A percentile compares a stretch with the other conserved stretches of the same genome.
These are phyloP conservation scores for Aspergillus sp. DNA, from an alignment of 2,329 filamentous ascomycete genomes.

Conservation along the genomic window DNA sequence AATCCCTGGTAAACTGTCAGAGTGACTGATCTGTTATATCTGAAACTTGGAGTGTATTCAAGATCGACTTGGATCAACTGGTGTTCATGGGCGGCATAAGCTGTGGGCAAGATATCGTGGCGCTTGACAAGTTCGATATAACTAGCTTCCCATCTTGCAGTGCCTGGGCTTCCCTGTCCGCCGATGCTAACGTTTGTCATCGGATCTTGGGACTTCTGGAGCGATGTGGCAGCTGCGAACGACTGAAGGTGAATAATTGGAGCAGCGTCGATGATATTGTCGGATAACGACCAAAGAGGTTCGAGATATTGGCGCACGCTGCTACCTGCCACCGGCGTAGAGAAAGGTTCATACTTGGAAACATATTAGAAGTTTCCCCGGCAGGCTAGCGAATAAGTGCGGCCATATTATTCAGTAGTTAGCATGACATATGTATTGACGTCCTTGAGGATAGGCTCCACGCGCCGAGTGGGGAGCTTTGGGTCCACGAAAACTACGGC, in stretches of 20 bases:
- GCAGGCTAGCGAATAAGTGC: not conserved
- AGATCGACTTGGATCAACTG: slow-evolving; percentile 4
- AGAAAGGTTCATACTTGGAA: not conserved
- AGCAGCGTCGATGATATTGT: not conserved
- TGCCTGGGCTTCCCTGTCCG: not conserved
- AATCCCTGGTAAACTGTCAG: not conserved
- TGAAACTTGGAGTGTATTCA: not conserved
- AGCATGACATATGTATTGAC: no score
- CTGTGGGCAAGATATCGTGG: not conserved
- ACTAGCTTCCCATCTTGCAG: slow-evolving; percentile 1
- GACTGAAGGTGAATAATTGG: slow-evolving; percentile 6
- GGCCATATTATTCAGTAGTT: not conserved
- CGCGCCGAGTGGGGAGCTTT: no score
- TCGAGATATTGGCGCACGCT: not conserved
- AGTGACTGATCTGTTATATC: slow-evolving; percentile 1
- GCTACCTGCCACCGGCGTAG: not conserved
- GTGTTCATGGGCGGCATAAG: not conserved
- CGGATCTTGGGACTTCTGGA: slow-evolving; percentile 3
- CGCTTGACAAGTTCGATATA: slow-evolving; percentile 2
- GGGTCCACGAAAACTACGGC: no score
- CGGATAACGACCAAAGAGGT: not conserved
- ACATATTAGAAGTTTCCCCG: not conserved
- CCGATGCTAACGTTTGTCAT: slow-evolving; percentile 7
- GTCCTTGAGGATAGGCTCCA: no score
- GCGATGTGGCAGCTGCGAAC: not conserved